Evolutionary conservation across 2,329 filamentous ascomycete species (phyloP).

Genomic region (Aureobasidium sp.): DNA sequence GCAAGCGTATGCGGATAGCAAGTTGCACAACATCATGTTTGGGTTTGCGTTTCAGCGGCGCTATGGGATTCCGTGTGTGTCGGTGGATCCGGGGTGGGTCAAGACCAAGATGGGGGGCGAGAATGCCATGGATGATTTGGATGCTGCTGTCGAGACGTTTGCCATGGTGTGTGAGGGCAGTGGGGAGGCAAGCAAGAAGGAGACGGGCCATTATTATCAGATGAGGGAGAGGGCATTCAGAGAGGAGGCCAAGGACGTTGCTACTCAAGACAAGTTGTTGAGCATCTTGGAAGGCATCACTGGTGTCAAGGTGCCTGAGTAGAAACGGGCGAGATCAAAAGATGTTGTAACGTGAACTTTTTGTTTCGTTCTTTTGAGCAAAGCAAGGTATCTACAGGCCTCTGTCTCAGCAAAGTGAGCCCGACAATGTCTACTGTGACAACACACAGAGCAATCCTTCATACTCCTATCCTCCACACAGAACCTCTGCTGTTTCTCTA

Average conservation of each 20-base stretch:
- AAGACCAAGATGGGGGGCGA: slow-evolving; percentile 39
- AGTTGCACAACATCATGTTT: slow-evolving; percentile 51
- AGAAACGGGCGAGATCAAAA: neutral
- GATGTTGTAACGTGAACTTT: too few species aligned
- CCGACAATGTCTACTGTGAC: neutral
- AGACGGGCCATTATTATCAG: slow-evolving; percentile 33
- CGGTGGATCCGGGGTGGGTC: slow-evolving; percentile 41
- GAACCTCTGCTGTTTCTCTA: neutral
- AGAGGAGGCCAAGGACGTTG: slow-evolving; percentile 32
- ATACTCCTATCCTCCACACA: neutral
- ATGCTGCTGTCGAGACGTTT: slow-evolving; percentile 39
- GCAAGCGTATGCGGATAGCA: slow-evolving; percentile 47
- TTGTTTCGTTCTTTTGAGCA: neutral
- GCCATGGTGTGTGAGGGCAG: slow-evolving; percentile 44
- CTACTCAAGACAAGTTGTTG: slow-evolving; percentile 41
- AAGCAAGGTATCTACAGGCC: neutral
- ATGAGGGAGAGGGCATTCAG: slow-evolving; percentile 25
- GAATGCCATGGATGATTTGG: slow-evolving; percentile 42
- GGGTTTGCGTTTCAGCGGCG: slow-evolving; percentile 47
- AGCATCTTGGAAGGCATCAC: slow-evolving; percentile 31
- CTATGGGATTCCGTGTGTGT: slow-evolving; percentile 40
- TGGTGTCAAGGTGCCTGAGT: slow-evolving; percentile 28
- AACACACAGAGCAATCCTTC: neutral
- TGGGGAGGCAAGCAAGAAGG: slow-evolving; percentile 26
- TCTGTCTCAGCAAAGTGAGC: neutral